Evolutionary conservation across 2,329 filamentous ascomycete genomes (phyloP), one percentile per base, ranked within the genome.

Genomic region (Aureobasidium sp.): DNA sequence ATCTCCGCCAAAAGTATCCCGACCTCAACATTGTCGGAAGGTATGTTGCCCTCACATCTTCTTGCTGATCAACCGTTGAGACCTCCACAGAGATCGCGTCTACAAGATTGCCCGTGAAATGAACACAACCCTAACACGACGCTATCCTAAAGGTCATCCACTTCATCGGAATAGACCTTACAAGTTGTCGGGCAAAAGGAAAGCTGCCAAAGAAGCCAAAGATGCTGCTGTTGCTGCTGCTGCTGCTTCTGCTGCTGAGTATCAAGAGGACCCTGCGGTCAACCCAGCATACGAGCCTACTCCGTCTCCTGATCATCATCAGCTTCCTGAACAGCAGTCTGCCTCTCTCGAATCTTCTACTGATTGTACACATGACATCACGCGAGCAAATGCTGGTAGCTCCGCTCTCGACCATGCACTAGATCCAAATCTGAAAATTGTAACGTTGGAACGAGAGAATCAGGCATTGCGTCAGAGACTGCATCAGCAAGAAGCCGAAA

Each of bases 41-140:
- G 37, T 39, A 6, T 10, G 37, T 22, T 14, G 4, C 5, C 5
- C 6, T 12, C n/a, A 16, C 14, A 35, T 35, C 6, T 14, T 10
- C n/a, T 35, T 12, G 32, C n/a, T n/a, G n/a, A n/a, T 29, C 27
- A 11, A 29, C 27, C 27, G 6, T 29, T 11, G 11, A 6, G 6
- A 29, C 27, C 17, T 19, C 6, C 14, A 22, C 14, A 39, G 47
- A 25, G 47, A 51, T 14, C 47, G 47, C 7, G 47, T 51, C 1
- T 51, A 30, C 19, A 22, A 32, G 16, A 39, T 51, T 34, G 47
- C 47, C 19, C 47, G 47, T 17, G 47, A 51, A 8, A 51, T 51
- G 27, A 51, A 51, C n/a, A 35, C 47, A 1, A 10, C 16, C 2
- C 14, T 40, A 3, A 34, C 4, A 3, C 30, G 47, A 17, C 35